Conservation (phyloP, 257 asterid species). For the Solanum clarkiae region DNA sequence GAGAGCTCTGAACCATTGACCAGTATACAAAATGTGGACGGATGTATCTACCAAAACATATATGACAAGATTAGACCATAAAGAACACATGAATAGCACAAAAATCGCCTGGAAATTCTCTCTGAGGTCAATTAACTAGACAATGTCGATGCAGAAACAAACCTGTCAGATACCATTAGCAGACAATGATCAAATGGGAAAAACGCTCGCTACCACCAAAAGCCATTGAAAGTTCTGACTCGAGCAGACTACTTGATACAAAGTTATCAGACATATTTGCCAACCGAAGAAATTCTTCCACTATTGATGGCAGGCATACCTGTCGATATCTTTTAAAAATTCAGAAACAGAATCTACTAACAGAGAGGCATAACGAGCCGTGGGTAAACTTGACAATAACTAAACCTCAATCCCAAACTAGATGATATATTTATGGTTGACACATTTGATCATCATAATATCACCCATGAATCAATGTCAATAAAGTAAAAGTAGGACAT, state of each 20-base stretch:
- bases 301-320: slow-evolving; percentile 89
- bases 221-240: slow-evolving; percentile 51
- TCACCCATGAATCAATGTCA: neutral
- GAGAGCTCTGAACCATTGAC: slow-evolving; percentile 68
- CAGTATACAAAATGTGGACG: slow-evolving; percentile 71
- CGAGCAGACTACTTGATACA: slow-evolving; percentile 25
- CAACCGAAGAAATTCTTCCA: slow-evolving; percentile 63
- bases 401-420: neutral
- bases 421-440: neutral
- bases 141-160: neutral
- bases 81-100: neutral
- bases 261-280: slow-evolving; percentile 36
- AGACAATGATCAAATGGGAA: slow-evolving; percentile 94
- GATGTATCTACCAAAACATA: slow-evolving; percentile 34
- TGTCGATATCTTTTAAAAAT: slow-evolving; percentile 5
- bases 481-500: neutral
- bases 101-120: neutral
- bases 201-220: slow-evolving; percentile 70
- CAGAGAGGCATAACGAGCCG: neutral
- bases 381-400: neutral
- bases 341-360: neutral
- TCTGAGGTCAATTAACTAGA: neutral
- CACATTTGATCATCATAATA: neutral
- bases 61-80: neutral
- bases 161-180: slow-evolving; percentile 83